These are phyloP conservation scores for Scheffersomyces spartinae DNA, from an alignment of 805 yeast species.

Conservation along the genomic window DNA sequence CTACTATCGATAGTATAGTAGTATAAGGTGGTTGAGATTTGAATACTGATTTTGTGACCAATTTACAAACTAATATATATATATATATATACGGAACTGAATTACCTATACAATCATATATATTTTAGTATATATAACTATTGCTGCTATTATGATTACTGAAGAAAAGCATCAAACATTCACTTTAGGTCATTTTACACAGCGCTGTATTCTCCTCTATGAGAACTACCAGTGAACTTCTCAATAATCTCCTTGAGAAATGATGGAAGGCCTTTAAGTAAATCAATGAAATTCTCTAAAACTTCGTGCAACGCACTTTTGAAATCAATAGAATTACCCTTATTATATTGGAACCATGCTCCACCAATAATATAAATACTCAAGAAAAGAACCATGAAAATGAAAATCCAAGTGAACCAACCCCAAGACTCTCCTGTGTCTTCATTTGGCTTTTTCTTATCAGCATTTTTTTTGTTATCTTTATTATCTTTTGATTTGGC, in stretches of 20 bases:
- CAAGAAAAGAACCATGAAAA: slow-evolving; percentile 56
- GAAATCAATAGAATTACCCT: slow-evolving; percentile 60
- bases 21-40: too few relatives aligned
- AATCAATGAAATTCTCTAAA: slow-evolving; percentile 51
- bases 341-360: slow-evolving; percentile 66
- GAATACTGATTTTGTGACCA: too few relatives aligned
- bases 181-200: too few relatives aligned
- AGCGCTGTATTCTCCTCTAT: slow-evolving; percentile 89
- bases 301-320: slow-evolving; percentile 67
- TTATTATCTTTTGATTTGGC: slow-evolving; percentile 15
- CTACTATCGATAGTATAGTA: too few relatives aligned
- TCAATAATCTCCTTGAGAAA: slow-evolving; percentile 57
- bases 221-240: slow-evolving; percentile 48
- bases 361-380: slow-evolving; percentile 64
- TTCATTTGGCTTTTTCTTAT: slow-evolving; percentile 8
- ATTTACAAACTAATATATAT: too few relatives aligned
- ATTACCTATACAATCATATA: too few relatives aligned
- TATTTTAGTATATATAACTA: too few relatives aligned
- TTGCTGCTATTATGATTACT: too few relatives aligned
- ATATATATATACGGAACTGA: too few relatives aligned
- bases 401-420: slow-evolving; percentile 72
- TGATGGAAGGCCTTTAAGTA: slow-evolving; percentile 48
- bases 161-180: too few relatives aligned
- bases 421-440: slow-evolving; percentile 53
- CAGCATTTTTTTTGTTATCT: slow-evolving; percentile 15